Conservation (phyloP, 2,329 filamentous ascomycete genomes). For the Rhynchosporium secalis region DNA sequence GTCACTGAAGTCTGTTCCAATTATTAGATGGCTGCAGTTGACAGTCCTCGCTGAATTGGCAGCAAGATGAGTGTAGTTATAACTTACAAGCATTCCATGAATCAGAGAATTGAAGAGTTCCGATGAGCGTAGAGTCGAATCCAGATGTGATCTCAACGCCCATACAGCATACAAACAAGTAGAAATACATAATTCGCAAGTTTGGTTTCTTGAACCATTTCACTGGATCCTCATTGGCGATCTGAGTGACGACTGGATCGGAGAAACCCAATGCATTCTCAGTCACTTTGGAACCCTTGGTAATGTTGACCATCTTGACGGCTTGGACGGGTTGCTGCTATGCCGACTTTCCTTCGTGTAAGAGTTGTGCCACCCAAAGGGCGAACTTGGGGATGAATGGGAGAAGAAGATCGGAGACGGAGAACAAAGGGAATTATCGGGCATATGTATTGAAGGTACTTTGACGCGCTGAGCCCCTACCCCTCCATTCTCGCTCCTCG, state of each 20-base stretch:
- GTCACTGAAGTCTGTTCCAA: constrained; percentile 19
- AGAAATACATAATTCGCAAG: constrained; percentile 42
- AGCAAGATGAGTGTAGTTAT: neutral
- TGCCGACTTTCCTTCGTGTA: too few relatives aligned
- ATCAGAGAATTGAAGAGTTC: constrained; percentile 43
- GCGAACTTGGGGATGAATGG: too few relatives aligned
- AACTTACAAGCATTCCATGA: constrained; percentile 39
- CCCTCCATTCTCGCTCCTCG: too few relatives aligned
- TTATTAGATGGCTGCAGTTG: constrained; percentile 1
- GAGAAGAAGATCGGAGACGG: too few relatives aligned
- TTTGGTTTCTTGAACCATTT: constrained; percentile 44
- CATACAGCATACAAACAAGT: constrained; percentile 49
- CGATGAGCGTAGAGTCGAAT: constrained; percentile 47
- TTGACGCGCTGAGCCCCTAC: too few relatives aligned
- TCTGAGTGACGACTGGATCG: constrained; percentile 44
- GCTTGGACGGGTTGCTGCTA: too few relatives aligned
- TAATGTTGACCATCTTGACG: too few relatives aligned
- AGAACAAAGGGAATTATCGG: too few relatives aligned
- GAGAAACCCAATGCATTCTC: neutral
- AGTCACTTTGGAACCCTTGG: too few relatives aligned
- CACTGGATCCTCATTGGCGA: constrained; percentile 43
- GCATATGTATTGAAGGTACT: too few relatives aligned
- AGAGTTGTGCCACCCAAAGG: too few relatives aligned
- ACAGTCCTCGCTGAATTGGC: neutral
- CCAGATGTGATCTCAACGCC: constrained; percentile 56